Conservation (phyloP, 768 basidiomycete species). For the Boletus pseudopeckii region DNA sequence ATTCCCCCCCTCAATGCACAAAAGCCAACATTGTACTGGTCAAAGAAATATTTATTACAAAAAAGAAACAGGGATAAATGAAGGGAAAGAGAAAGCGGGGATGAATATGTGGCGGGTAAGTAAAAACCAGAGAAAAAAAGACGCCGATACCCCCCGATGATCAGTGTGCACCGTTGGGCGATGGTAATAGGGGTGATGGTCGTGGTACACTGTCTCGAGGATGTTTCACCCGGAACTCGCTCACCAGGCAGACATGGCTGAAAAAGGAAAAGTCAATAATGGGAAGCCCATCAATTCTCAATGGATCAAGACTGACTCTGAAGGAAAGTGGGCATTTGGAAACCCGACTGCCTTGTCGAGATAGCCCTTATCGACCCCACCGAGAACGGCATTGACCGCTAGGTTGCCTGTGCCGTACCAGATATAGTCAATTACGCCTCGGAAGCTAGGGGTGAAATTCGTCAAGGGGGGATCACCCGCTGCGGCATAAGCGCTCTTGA, state of each 20-base stretch:
- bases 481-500: slow-evolving; percentile 82
- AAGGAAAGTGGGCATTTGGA: slow-evolving; percentile 95
- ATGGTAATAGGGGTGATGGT: slow-evolving; percentile 38
- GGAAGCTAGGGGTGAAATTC: slow-evolving; percentile 86
- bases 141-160: slow-evolving; percentile 7
- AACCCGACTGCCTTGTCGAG: slow-evolving; percentile 91
- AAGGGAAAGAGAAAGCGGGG: slow-evolving; percentile 10
- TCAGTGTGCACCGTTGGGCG: slow-evolving; percentile 36
- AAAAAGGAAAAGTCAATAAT: slow-evolving; percentile 8
- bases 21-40: slow-evolving; percentile 27
- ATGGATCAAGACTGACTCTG: slow-evolving; percentile 68
- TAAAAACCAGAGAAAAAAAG: neutral
- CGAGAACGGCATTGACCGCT: slow-evolving; percentile 77
- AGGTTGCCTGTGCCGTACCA: slow-evolving; percentile 82
- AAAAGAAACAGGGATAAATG: slow-evolving; percentile 26
- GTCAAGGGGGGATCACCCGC: slow-evolving; percentile 68
- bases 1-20: slow-evolving; percentile 19
- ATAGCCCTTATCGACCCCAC: slow-evolving; percentile 82
- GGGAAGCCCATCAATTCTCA: slow-evolving; percentile 3
- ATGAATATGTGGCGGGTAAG: slow-evolving; percentile 2
- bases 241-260: slow-evolving; percentile 70
- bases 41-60: slow-evolving; percentile 25
- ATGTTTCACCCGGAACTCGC: slow-evolving; percentile 78
- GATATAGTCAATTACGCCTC: slow-evolving; percentile 87
- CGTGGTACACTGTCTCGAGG: slow-evolving; percentile 46